phyloP scores from a whole-genome alignment of 352 stramenopile species.

The Phytophthora meadii region DNA sequence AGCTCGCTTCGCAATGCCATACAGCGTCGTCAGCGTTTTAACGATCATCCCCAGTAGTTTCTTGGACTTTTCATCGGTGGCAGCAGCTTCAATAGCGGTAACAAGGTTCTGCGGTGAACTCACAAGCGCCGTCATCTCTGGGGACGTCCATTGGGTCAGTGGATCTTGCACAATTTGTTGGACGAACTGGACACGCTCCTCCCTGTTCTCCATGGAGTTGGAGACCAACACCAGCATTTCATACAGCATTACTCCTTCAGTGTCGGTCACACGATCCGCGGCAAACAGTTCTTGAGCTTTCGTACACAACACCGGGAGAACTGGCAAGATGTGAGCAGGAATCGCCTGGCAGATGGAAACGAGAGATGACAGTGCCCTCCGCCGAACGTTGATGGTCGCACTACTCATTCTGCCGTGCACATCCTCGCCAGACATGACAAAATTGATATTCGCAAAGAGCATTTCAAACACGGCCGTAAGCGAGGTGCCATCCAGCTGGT shows the following conservation, averaged over 20 bases:
- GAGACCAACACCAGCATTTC: conserved; percentile 86
- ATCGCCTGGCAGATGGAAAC: conserved; percentile 84
- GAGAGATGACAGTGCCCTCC: conserved; percentile 69
- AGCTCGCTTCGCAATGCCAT: conserved; percentile 76
- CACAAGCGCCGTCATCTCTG: conserved; percentile 71
- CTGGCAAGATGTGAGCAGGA: conserved; percentile 74
- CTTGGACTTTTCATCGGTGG: conserved; percentile 45
- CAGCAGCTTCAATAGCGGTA: conserved; percentile 54
- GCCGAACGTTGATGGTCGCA: conserved; percentile 76
- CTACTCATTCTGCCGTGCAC: conserved; percentile 70
- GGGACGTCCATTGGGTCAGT: conserved; percentile 64
- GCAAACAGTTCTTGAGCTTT: conserved; percentile 81
- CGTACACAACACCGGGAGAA: conserved; percentile 72
- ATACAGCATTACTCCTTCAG: conserved; percentile 80
- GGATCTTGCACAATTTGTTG: conserved; percentile 79
- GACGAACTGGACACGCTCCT: conserved; percentile 71
- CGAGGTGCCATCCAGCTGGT: conserved; percentile 59
- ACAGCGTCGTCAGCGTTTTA: conserved; percentile 83
- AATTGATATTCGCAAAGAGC: conserved; percentile 79
- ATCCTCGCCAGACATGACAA: conserved; percentile 69
- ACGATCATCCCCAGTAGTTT: conserved; percentile 63
- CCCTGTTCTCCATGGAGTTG: conserved; percentile 73
- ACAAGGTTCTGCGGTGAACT: conserved; percentile 63
- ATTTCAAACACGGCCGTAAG: conserved; percentile 81
- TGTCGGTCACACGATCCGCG: conserved; percentile 72